phyloP scores from a whole-genome alignment of 2,329 filamentous ascomycete species.

The Cladosporium velox region DNA sequence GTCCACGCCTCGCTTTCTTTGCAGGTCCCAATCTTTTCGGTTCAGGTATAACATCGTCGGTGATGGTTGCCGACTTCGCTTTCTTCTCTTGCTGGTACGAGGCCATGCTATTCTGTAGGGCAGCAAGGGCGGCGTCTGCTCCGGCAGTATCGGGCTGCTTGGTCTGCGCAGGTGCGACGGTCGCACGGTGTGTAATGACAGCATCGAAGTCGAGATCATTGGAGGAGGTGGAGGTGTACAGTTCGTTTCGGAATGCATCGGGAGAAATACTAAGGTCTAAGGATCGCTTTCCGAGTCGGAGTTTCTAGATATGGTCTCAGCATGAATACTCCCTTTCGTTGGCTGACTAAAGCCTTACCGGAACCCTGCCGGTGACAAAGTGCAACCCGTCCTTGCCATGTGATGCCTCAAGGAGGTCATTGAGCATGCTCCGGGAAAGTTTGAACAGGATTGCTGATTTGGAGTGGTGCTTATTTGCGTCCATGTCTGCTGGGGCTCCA shows the following conservation, averaged over 20 bases:
- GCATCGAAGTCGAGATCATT: conserved; percentile 56
- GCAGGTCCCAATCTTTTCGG: conserved; percentile 39
- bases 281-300: conserved; percentile 60
- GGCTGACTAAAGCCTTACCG: conserved; percentile 32
- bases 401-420: conserved; percentile 38
- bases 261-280: conserved; percentile 56
- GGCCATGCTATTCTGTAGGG: conserved; percentile 60
- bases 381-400: conserved; percentile 33
- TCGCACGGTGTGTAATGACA: conserved; percentile 58
- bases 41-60: conserved; percentile 37
- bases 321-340: conserved; percentile 6
- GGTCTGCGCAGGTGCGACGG: conserved; percentile 22
- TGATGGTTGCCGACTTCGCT: conserved; percentile 49
- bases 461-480: conserved; percentile 24
- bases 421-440: conserved; percentile 35
- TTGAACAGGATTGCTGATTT: conserved; percentile 35
- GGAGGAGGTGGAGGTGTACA: conserved; percentile 53
- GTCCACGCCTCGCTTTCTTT: conserved; percentile 32
- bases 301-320: conserved; percentile 42
- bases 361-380: conserved; percentile 37
- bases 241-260: conserved; percentile 58
- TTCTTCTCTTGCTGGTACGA: conserved; percentile 62
- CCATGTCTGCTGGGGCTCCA: conserved; percentile 26
- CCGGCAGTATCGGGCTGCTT: conserved; percentile 51
- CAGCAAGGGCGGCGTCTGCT: conserved; percentile 61